These are phyloP conservation scores for Cercospora berteroae DNA, from an alignment of 2,329 filamentous ascomycete genomes.

Conservation along the genomic window DNA sequence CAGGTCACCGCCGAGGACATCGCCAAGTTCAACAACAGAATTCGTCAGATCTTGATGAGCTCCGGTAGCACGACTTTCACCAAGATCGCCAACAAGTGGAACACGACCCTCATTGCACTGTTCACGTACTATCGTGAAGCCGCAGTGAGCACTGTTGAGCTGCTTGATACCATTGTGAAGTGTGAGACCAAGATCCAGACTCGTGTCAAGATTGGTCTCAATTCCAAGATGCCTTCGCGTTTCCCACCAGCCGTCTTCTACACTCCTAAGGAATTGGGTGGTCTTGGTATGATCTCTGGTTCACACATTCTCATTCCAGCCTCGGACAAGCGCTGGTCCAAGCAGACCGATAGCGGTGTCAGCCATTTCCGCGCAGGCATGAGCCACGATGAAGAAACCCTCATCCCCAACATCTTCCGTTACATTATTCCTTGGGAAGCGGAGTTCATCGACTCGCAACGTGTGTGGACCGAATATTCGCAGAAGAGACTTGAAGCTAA, in stretches of 20 bases:
- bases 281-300: slow-evolving; percentile 97
- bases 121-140: slow-evolving; percentile 99
- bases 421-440: slow-evolving; percentile 99
- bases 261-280: slow-evolving; percentile 95
- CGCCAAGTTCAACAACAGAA: slow-evolving; percentile 98
- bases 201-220: slow-evolving; percentile 95
- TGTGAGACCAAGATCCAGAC: slow-evolving; percentile 99
- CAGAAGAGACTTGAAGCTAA: slow-evolving; percentile 97
- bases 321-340: slow-evolving; percentile 96
- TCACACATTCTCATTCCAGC: slow-evolving; percentile 97
- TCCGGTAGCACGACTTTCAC: slow-evolving; percentile 99
- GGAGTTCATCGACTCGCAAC: slow-evolving; percentile 97
- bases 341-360: slow-evolving; percentile 95
- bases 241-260: slow-evolving; percentile 99
- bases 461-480: slow-evolving; percentile 98
- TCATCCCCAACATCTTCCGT: slow-evolving; percentile 98
- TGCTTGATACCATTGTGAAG: slow-evolving; percentile 97
- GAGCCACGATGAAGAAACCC: slow-evolving; percentile 95
- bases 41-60: slow-evolving; percentile 97
- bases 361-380: slow-evolving; percentile 97
- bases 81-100: slow-evolving; percentile 99
- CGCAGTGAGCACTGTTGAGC: slow-evolving; percentile 87
- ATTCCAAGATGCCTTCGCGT: slow-evolving; percentile 98
- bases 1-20: slow-evolving; percentile 98
- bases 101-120: slow-evolving; percentile 91